phyloP scores from a whole-genome alignment of 2,329 filamentous ascomycete genomes.

The Decorospora gaudefroyi region DNA sequence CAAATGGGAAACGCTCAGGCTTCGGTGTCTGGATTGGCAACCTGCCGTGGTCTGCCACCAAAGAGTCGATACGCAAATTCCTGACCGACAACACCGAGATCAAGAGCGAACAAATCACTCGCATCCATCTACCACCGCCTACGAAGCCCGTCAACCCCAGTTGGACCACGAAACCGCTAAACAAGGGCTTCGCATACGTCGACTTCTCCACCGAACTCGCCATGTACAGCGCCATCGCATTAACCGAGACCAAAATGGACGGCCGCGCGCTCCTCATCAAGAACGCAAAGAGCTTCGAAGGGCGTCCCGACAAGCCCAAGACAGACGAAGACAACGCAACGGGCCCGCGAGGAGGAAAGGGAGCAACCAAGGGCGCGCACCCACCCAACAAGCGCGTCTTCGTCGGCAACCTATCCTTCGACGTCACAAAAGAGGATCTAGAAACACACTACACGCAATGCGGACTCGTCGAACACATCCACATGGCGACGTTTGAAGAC shows the following conservation, averaged over 20 bases:
- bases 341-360: constrained; percentile 41
- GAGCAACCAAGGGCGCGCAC: constrained; percentile 49
- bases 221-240: constrained; percentile 75
- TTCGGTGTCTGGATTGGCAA: constrained; percentile 97
- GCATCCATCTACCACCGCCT: constrained; percentile 75
- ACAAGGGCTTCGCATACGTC: constrained; percentile 95
- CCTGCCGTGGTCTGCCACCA: constrained; percentile 79
- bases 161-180: constrained; percentile 62
- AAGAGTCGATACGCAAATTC: constrained; percentile 75
- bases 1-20: constrained; percentile 65
- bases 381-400: constrained; percentile 81
- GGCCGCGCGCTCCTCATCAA: constrained; percentile 90
- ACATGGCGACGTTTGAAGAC: constrained; percentile 94
- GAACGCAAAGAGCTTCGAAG: constrained; percentile 85
- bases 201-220: constrained; percentile 75
- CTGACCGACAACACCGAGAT: constrained; percentile 69
- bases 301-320: constrained; percentile 72
- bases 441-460: constrained; percentile 82
- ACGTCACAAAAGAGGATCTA: constrained; percentile 73
- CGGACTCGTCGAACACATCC: constrained; percentile 78
- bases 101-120: constrained; percentile 71
- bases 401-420: constrained; percentile 64
- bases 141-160: constrained; percentile 39
- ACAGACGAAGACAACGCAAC: constrained; percentile 33
- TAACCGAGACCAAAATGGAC: constrained; percentile 80